Evolutionary conservation across 345 rosid species (phyloP), one percentile per base, ranked within the genome.

Genomic region (Citrus reticulata): DNA sequence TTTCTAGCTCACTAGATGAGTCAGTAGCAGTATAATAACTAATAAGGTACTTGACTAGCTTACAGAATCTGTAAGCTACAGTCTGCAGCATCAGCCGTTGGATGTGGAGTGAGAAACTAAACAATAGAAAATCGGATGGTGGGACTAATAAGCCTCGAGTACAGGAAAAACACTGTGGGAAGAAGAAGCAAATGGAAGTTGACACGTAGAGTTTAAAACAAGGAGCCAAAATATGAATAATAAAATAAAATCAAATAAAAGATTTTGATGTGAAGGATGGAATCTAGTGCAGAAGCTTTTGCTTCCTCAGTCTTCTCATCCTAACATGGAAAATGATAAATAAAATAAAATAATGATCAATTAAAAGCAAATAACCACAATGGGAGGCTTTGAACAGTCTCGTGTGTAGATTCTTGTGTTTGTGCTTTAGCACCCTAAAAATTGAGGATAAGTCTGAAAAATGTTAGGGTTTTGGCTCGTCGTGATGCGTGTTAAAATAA

Each of bases 361-460:
- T 25, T 19, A 59, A 63, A 22, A 25, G 42, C 49, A 54, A 65
- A 54, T 37, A 73, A 24, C 35, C 37, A 40, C 67, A 7, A 42
- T 11, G 54, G 77, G 73, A 32, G 29, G 27, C 7, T 17, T 17
- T 54, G 1, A 24, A n/a, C 62, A 59, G 6, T 59, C 40, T 4
- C 5, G 70, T 7, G 68, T 30, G 55, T 16, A 62, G 76, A 77
- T 77, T 76, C 75, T 76, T 78, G 61, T 65, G 75, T 46, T 17
- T 63, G 35, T 46, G 70, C 24, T 20, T 57, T n/a, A 58, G 35
- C n/a, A 30, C 20, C 25, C 42, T 40, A 27, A 61, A n/a, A 40
- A 27, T 62, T 39, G 59, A 37, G 11, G 39, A 62, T 19, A 17
- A 20, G 59, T 74, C 40, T 9, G 42, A 62, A 74, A 40, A 25